Base-by-base conservation (phyloP, 345 rosid species). In the Sisymbrium altissimum region DNA sequence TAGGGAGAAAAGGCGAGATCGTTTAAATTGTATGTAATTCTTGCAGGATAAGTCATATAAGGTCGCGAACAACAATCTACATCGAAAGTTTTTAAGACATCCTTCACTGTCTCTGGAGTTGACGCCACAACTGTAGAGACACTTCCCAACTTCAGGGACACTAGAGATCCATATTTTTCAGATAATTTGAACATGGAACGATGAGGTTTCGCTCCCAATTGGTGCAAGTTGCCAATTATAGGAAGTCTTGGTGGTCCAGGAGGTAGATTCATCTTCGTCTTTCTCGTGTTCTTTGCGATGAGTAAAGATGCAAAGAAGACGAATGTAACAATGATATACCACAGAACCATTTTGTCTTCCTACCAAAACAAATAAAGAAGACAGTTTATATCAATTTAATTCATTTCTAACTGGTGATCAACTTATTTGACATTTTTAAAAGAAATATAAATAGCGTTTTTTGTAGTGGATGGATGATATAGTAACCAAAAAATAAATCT, bases 201-300 rank as follows among this genome's bases (percentile, higher is more conserved):
- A 29, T 82, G 87, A 8, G 83, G 84, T 29, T 53, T 19, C 1
- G 68, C 32, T 19, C 86, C 86, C 0, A 86, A 49, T 52, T 74
- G 83, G 60, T 81, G 85, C 40, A 86, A 68, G 78, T 82, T 84
- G 2, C 84, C 86, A 4, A 81, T 2, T 9, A 86, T 18, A 6
- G 85, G 88, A 35, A 85, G 78, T 72, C 41, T 67, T 11, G 66
- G 77, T 13, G 86, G 87, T 25, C 80, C 80, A 3, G 85, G 76
- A 7, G 78, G 84, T 45, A 79, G 72, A 43, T 68, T 75, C 18
- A 2, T 67, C 65, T 0, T 65, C 17, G 18, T 15, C 64, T 38
- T 65, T 48, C 18, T 66, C 3, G 30, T 39, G 13, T 69, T 55
- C 64, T 66, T 73, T 45, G 55, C 71, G 11, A 64, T 17, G 21